A percentile compares a stretch with the other conserved stretches of the same genome.
Conservation (phyloP, 495 filamentous ascomycete species). For the Oidiodendron maius region DNA sequence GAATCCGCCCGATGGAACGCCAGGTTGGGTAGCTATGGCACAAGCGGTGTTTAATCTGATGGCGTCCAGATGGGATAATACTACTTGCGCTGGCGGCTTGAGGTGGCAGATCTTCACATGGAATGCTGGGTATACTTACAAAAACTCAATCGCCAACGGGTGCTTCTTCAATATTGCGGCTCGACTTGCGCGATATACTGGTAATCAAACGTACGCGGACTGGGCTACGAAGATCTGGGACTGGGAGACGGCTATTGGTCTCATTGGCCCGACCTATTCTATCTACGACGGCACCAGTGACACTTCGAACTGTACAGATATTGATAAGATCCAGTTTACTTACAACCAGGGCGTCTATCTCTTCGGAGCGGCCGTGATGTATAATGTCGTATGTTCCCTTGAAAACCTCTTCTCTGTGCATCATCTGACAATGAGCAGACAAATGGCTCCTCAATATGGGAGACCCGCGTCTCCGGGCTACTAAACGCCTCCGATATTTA, state of each 20-base stretch:
- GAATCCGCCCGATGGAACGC: slow-evolving; percentile 39
- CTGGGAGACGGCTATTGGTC: slow-evolving; percentile 58
- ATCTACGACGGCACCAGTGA: slow-evolving; percentile 71
- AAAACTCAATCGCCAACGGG: slow-evolving; percentile 72
- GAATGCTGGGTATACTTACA: slow-evolving; percentile 76
- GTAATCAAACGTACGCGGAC: slow-evolving; percentile 70
- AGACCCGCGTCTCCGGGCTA: slow-evolving; percentile 12
- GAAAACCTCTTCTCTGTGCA: background rate
- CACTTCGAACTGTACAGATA: slow-evolving; percentile 51
- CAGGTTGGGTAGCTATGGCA: slow-evolving; percentile 64
- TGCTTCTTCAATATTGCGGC: slow-evolving; percentile 80
- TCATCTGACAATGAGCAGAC: slow-evolving; percentile 8
- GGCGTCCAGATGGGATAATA: slow-evolving; percentile 61
- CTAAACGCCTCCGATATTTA: slow-evolving; percentile 45
- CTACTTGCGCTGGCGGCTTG: slow-evolving; percentile 64
- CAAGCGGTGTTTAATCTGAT: slow-evolving; percentile 75
- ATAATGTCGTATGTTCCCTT: slow-evolving; percentile 51
- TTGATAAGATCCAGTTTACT: slow-evolving; percentile 60
- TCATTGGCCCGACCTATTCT: slow-evolving; percentile 54
- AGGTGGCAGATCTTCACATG: slow-evolving; percentile 80
- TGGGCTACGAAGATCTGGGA: slow-evolving; percentile 72
- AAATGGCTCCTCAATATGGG: slow-evolving; percentile 26
- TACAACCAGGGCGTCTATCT: slow-evolving; percentile 72
- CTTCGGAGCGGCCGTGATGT: slow-evolving; percentile 74
- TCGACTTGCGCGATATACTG: slow-evolving; percentile 68